Evolutionary conservation across 2,329 filamentous ascomycete genomes (phyloP), one percentile per base, ranked within the genome.

Genomic region (Cephalotrichum gorgonifer): DNA sequence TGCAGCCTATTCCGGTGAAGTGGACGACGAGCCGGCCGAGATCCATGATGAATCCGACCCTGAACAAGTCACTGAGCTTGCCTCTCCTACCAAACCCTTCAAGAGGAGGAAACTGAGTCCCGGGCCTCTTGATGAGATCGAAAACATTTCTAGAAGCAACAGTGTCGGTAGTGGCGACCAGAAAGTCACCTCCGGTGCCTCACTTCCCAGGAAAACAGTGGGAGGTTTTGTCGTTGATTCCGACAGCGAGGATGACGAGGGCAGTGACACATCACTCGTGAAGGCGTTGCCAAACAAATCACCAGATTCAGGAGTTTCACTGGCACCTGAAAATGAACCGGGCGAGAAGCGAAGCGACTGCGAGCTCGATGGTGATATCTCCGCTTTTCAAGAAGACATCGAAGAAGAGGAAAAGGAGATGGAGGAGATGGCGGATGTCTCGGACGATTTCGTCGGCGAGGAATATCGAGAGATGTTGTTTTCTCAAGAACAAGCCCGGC

Each of bases 401-500:
- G 17, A 46, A 14, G 44, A 38, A 2, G 44, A 46, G 15, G 12
- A 38, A 20, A 23, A 25, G 25, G 17, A 17, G 17, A 22, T 14
- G 11, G 46, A 42, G 7, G 20, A n/a, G 14, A 4, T 38, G 14
- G 46, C 22, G 20, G 46, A 33, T n/a, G 15, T 82, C 54, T 67
- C 72, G 30, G 69, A 72, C 43, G 62, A 65, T 1, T 68, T 73
- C 31, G 75, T 75, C 56, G 83, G 83, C 35, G 81, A 86, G 58
- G 83, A 86, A 60, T 76, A 75, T 54, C 68, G 79, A 44, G 81
- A 82, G 57, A 77, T 79, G 65, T 72, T 76, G 44, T 90, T 79
- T 64, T 87, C 90, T 81, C 79, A 83, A 58, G 84, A 88, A 60
- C 87, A 93, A 62, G 79, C 79, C 41, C 74, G 78, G 11, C 69